Evolutionary conservation across 257 asterid species (phyloP), one percentile per base, ranked within the genome.

Genomic region (Solanum bulbocastanum): DNA sequence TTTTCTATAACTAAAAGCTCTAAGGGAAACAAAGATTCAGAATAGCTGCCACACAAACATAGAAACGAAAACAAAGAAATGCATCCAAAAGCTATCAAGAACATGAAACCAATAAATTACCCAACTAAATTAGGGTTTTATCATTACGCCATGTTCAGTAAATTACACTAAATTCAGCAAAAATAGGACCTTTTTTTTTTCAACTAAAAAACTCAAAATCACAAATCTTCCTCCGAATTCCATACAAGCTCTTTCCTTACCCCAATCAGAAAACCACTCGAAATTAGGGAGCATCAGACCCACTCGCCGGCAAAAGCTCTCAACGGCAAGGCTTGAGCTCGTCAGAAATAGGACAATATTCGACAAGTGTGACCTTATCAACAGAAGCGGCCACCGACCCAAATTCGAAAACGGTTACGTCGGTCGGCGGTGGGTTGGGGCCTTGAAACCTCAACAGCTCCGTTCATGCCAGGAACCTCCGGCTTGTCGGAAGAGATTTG

Each of bases 291-390:
- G 98, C 97, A 82, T 94, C 91, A 37, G 95, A 91, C 89, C 92
- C 96, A 82, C 90, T 92, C 78, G 98, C 96, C 3, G 98, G 97
- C 76, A 94, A 86, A 81, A 96, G 92, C 95, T 94, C 98, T 98
- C 98, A 96, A 62, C 96, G 96, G 93, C 98, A 94, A 39, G 98
- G 97, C 92, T 95, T 95, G 25, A 95, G 92, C 49, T 95, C 98
- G 46, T 95, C 98, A 60, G 98, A 94, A 23, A 94, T 97, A 10
- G 98, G 97, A 87, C 96, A 95, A 88, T 87, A 95, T 11, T 98
- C 98, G 10, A 98, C 94, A 72, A 96, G 93, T 6, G 98, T 96
- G 62, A 94, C 98, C 90, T 94, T 94, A 88, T 94, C 98, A n/a
- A 92, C 89, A 49, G 98, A 91, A 32, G 96, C 94, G 8, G 96